A percentile compares a stretch with the other conserved stretches of the same genome.
Conservation (phyloP, 208 protist species). For the Porcisia hertigi region DNA sequence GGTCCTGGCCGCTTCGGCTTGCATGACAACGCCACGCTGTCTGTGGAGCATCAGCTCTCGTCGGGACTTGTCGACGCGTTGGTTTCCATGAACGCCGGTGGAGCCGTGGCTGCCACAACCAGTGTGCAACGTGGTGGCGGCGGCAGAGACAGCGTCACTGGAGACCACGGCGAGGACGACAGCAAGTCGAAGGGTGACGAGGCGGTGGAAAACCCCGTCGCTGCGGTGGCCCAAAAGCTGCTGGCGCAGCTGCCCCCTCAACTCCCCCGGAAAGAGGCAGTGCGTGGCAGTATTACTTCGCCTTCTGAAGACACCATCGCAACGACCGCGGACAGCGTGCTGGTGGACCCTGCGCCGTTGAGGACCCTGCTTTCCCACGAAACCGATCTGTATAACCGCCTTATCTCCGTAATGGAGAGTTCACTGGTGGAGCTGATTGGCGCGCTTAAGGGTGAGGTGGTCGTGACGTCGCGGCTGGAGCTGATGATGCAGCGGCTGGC, state of each 20-base stretch:
- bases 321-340: conserved; percentile 1
- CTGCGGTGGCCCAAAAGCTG: conserved; percentile 52
- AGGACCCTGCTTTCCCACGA: conserved; percentile 87
- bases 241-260: conserved; percentile 57
- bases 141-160: conserved; percentile 34
- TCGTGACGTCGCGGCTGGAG: conserved; percentile 82
- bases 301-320: neutral
- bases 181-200: conserved; percentile 24
- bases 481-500: conserved; percentile 71
- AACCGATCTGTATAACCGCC: conserved; percentile 86
- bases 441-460: conserved; percentile 88
- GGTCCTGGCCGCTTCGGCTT: conserved; percentile 92
- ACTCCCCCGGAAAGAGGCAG: conserved; percentile 48
- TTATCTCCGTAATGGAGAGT: conserved; percentile 53
- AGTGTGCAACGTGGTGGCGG: conserved; percentile 1
- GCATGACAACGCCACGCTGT: conserved; percentile 94
- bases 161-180: conserved; percentile 33
- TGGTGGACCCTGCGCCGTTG: conserved; percentile 68
- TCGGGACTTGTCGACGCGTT: conserved; percentile 45
- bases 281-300: conserved; percentile 32
- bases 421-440: conserved; percentile 71
- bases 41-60: conserved; percentile 69
- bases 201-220: conserved; percentile 35
- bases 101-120: conserved; percentile 9
- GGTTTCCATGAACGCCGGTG: conserved; percentile 53